phyloP scores from a whole-genome alignment of 2,329 filamentous ascomycete genomes.

The Alternaria triticina region DNA sequence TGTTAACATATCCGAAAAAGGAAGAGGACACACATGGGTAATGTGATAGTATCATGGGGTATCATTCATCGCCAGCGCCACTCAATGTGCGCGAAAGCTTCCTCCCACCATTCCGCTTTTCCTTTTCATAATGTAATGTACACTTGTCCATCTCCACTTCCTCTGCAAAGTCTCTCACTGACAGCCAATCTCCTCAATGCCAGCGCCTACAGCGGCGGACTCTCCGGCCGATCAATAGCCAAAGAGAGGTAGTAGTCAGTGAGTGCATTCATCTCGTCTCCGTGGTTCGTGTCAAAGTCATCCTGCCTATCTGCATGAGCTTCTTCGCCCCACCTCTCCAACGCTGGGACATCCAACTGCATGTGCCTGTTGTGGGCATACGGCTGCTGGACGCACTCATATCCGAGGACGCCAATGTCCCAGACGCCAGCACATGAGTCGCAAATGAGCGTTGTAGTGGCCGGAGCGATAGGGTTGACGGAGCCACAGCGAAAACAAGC shows the following conservation, averaged over 20 bases:
- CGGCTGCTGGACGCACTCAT: slow-evolving; percentile 38
- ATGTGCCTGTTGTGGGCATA: not conserved
- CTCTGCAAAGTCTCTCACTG: not conserved
- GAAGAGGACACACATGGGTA: fast-evolving
- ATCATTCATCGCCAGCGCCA: not conserved
- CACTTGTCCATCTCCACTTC: not conserved
- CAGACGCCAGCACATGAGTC: slow-evolving; percentile 41
- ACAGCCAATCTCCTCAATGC: not conserved
- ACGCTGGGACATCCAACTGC: slow-evolving; percentile 16
- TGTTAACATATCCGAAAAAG: not conserved
- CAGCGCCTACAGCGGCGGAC: slow-evolving; percentile 19
- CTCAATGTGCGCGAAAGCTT: not conserved
- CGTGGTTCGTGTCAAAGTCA: slow-evolving; percentile 28
- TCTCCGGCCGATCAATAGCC: slow-evolving; percentile 32
- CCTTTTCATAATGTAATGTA: not conserved
- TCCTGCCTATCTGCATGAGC: slow-evolving; percentile 9
- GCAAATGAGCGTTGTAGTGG: slow-evolving; percentile 35
- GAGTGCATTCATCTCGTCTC: slow-evolving; percentile 45
- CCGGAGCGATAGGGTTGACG: slow-evolving; percentile 20
- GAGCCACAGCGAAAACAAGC: slow-evolving; percentile 51
- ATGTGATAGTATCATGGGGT: not conserved
- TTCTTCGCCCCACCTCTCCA: slow-evolving; percentile 21
- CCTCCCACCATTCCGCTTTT: not conserved
- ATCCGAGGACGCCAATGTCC: slow-evolving; percentile 49
- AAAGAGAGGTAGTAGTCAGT: slow-evolving; percentile 42